phyloP scores from a whole-genome alignment of 345 rosid species.

The Erucastrum elatum region DNA sequence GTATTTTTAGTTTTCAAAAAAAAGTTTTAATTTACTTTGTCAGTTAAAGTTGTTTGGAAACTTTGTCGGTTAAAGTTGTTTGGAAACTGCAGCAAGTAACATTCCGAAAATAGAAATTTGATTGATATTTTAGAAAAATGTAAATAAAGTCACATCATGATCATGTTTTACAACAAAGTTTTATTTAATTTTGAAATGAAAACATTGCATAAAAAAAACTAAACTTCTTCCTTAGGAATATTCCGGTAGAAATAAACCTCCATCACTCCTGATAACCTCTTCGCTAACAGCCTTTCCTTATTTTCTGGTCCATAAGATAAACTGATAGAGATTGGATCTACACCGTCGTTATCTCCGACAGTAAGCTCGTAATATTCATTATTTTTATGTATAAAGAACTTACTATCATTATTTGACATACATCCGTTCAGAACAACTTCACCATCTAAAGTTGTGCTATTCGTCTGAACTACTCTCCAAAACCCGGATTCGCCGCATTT shows the following conservation, averaged over 20 bases:
- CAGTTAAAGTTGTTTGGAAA: too few relatives aligned
- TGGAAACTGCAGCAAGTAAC: neutral
- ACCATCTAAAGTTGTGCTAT: neutral
- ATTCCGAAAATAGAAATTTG: neutral
- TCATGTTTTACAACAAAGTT: neutral
- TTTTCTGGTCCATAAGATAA: neutral
- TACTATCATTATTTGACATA: neutral
- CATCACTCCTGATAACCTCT: neutral
- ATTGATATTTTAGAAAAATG: neutral
- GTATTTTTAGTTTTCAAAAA: too few relatives aligned
- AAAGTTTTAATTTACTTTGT: too few relatives aligned
- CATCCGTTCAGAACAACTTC: neutral
- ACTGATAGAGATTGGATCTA: neutral
- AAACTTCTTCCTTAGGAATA: neutral
- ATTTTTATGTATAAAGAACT: neutral
- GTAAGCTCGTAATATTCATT: neutral
- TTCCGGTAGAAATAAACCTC: slow-evolving; percentile 6
- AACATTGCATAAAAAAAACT: neutral
- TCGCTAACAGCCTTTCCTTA: neutral
- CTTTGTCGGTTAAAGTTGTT: neutral
- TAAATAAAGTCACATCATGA: neutral
- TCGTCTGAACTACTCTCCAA: neutral
- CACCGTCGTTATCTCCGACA: neutral
- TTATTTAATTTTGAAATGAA: neutral
- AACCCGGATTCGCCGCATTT: neutral